Evolutionary conservation across 75 land plant genomes (phyloP).

Genomic region (Pinus albicaulis): DNA sequence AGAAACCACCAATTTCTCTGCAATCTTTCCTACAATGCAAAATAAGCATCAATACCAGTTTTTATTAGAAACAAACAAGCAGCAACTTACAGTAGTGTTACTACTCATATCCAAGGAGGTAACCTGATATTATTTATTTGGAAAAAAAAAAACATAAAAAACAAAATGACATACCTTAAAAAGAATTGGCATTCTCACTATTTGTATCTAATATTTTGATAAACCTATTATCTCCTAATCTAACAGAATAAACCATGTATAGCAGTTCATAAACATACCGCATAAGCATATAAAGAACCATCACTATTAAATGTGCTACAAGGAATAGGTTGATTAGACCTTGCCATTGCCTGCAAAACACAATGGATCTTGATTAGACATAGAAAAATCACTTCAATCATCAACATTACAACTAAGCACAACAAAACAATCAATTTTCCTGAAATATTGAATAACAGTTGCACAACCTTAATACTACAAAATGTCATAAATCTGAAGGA

Average conservation of each 20-base stretch:
- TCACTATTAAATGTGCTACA: slow-evolving; percentile 91
- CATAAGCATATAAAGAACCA: slow-evolving; percentile 96
- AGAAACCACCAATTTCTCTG: no score
- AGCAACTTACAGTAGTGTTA: no score
- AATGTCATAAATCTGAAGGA: neutral
- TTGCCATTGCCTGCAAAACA: slow-evolving; percentile 68
- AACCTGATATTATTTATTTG: no score
- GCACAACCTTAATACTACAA: neutral
- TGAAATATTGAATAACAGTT: neutral
- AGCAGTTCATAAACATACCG: slow-evolving; percentile 38
- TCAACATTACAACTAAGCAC: neutral
- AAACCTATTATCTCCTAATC: neutral
- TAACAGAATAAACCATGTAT: neutral
- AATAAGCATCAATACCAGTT: no score
- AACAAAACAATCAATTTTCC: neutral
- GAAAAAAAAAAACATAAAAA: no score
- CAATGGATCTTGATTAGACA: neutral
- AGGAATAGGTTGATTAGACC: slow-evolving; percentile 88
- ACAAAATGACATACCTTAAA: no score
- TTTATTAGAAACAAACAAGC: no score
- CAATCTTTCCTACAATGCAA: no score
- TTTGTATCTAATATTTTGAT: neutral
- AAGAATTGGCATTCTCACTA: no score
- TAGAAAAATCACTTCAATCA: neutral
- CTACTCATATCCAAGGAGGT: no score